A percentile compares a stretch with the other conserved stretches of the same genome.
Conservation (phyloP, 129 eudicot species). For the Erigeron canadensis region DNA sequence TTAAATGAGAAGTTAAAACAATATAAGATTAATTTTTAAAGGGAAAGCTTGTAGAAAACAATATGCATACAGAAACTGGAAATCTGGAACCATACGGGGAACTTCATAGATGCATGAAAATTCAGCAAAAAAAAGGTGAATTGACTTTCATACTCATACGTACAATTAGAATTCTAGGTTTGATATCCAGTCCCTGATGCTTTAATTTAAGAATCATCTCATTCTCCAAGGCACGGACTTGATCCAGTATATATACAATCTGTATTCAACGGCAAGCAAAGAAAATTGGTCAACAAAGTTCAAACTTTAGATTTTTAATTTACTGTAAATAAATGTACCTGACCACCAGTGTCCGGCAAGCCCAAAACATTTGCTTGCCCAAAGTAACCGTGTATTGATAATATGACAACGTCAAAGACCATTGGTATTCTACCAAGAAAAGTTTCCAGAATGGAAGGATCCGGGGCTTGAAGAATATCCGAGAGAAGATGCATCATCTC, state of each 20-base stretch:
- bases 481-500: constrained; percentile 89
- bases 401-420: constrained; percentile 94
- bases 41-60: neutral
- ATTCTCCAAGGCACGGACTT: constrained; percentile 91
- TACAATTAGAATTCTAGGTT: constrained; percentile 86
- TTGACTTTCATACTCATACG: constrained; percentile 27
- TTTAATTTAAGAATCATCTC: constrained; percentile 80
- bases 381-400: constrained; percentile 92
- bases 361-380: constrained; percentile 99
- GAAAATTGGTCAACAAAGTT: neutral
- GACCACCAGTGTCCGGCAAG: constrained; percentile 99
- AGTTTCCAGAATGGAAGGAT: constrained; percentile 82
- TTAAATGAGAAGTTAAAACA: constrained; percentile 32
- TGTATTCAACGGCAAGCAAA: constrained; percentile 33
- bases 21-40: constrained; percentile 9
- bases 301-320: constrained; percentile 6
- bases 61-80: constrained; percentile 4
- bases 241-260: constrained; percentile 96
- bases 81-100: neutral
- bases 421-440: constrained; percentile 92
- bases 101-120: constrained; percentile 11
- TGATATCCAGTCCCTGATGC: constrained; percentile 81
- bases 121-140: neutral
- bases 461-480: constrained; percentile 98
- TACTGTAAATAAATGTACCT: constrained; percentile 48